A percentile compares a stretch with the other conserved stretches of the same genome.
Conservation (phyloP, 768 basidiomycete species). For the Tulasnella sp. region DNA sequence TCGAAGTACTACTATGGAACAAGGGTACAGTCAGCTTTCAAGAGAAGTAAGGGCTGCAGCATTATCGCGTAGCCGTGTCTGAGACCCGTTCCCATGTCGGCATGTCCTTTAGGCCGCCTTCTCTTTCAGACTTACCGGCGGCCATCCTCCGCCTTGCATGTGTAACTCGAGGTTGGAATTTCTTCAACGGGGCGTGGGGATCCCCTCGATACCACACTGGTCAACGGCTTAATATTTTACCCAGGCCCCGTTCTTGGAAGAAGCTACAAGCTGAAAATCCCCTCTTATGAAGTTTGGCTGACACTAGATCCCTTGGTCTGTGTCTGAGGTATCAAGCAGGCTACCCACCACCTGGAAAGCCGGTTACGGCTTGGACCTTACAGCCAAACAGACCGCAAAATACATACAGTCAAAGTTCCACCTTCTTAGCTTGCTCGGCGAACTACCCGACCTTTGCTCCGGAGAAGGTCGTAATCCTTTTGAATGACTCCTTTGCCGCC, state of each 20-base stretch:
- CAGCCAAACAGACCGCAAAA: not conserved
- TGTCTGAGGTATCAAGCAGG: not conserved
- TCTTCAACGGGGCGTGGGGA: not conserved
- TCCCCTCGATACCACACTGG: not conserved
- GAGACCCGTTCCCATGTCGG: too few relatives aligned
- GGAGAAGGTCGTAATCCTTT: not conserved
- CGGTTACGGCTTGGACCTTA: not conserved
- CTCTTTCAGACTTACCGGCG: too few relatives aligned
- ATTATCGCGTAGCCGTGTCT: too few relatives aligned
- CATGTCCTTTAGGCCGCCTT: too few relatives aligned
- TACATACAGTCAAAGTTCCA: not conserved
- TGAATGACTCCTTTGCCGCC: not conserved
- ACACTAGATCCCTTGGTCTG: not conserved
- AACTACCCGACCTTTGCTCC: not conserved
- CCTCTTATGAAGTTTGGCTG: not conserved
- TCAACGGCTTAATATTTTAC: not conserved
- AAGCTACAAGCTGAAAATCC: not conserved
- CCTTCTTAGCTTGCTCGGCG: not conserved
- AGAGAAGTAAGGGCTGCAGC: too few relatives aligned
- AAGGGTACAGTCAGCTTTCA: too few relatives aligned
- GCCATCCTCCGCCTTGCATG: not conserved
- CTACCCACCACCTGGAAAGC: conserved; percentile 4
- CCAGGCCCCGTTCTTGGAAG: not conserved
- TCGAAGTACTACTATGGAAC: too few relatives aligned
- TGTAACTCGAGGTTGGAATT: not conserved